Evolutionary conservation across 441 rosid species (phyloP).

Genomic region (Populus trichocarpa): DNA sequence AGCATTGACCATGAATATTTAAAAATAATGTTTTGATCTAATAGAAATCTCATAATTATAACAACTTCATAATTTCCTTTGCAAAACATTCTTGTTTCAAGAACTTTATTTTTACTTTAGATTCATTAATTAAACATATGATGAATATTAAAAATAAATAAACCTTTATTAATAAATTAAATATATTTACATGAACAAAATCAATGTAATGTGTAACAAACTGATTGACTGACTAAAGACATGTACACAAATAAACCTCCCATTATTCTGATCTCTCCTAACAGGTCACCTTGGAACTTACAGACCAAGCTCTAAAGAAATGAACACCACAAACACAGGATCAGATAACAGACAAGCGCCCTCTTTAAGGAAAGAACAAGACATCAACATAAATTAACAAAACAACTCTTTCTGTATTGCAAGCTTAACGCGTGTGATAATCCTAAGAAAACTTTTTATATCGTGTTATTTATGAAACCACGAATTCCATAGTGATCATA

Average conservation of each 20-base stretch:
- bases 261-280: slow-evolving; percentile 10
- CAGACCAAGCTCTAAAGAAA: slow-evolving; percentile 63
- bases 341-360: slow-evolving; percentile 10
- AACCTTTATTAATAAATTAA: too few species aligned
- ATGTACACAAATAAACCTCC: slow-evolving; percentile 8
- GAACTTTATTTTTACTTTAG: too few species aligned
- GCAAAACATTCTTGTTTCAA: too few species aligned
- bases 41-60: too few species aligned
- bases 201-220: too few species aligned
- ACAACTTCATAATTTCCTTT: too few species aligned
- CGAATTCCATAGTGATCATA: slow-evolving; percentile 3
- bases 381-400: slow-evolving; percentile 2
- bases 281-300: slow-evolving; percentile 82
- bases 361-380: background rate
- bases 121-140: too few species aligned
- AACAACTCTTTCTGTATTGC: background rate
- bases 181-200: too few species aligned
- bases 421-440: background rate
- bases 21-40: too few species aligned
- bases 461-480: background rate
- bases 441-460: background rate
- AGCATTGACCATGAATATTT: background rate
- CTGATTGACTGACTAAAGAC: too few species aligned
- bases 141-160: too few species aligned
- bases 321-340: slow-evolving; percentile 20